Evolutionary conservation across 2,329 filamentous ascomycete genomes (phyloP).

Genomic region (Microsporum canis): DNA sequence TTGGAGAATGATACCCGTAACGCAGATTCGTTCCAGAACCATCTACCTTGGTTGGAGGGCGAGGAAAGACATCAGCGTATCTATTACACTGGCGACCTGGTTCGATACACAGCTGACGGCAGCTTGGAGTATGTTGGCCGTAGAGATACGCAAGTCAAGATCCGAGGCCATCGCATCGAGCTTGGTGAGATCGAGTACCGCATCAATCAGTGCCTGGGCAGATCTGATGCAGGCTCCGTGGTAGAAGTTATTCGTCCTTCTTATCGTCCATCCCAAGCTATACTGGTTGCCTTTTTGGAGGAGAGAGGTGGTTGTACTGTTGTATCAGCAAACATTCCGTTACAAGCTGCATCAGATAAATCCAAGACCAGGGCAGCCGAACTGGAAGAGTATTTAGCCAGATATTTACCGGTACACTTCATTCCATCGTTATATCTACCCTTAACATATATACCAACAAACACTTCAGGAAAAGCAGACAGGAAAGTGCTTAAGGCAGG

Average conservation of each 20-base stretch:
- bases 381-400: not conserved
- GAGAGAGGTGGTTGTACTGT: not conserved
- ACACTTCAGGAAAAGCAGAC: constrained; percentile 25
- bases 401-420: constrained; percentile 24
- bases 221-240: not conserved
- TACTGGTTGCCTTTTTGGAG: not conserved
- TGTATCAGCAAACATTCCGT: constrained; percentile 29
- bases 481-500: constrained; percentile 20
- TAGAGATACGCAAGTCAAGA: constrained; percentile 56
- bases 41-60: constrained; percentile 5
- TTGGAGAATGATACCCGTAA: constrained; percentile 13
- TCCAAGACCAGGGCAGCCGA: not conserved
- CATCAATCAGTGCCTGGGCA: not conserved
- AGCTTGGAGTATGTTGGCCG: constrained; percentile 15
- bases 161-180: constrained; percentile 72
- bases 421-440: constrained; percentile 27
- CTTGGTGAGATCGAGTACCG: constrained; percentile 66
- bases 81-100: constrained; percentile 15
- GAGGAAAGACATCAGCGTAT: not conserved
- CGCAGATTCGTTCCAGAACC: not conserved
- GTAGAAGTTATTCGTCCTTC: not conserved
- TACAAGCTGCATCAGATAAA: not conserved
- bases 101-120: constrained; percentile 14
- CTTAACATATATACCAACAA: constrained; percentile 18
- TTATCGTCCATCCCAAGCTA: not conserved